phyloP scores from a whole-genome alignment of 306 rosid species.

The Trichosanthes cucumerina region DNA sequence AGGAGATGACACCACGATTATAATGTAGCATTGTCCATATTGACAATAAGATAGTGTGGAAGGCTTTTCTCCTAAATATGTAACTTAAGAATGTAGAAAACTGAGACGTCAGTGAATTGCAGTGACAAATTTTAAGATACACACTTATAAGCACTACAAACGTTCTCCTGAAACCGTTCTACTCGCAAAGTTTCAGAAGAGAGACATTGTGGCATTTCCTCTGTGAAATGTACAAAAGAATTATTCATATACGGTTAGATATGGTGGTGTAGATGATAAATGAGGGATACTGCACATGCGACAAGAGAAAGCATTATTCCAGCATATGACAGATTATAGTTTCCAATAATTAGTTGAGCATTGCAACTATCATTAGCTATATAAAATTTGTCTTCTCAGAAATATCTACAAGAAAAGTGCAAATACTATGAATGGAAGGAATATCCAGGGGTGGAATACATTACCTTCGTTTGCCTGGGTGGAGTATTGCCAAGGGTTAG shows the following conservation, averaged over 20 bases:
- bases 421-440: not conserved
- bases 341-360: not conserved
- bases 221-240: not conserved
- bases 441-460: not conserved
- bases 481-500: slow-evolving; percentile 83
- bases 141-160: not conserved
- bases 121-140: not conserved
- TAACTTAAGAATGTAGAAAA: not conserved
- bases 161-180: not conserved
- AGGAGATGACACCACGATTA: not conserved
- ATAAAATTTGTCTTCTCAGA: not conserved
- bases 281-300: not conserved
- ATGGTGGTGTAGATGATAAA: not conserved
- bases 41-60: not conserved
- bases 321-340: not conserved
- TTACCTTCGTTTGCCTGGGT: slow-evolving; percentile 84
- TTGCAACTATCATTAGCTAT: not conserved
- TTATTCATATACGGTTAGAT: not conserved
- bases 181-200: not conserved
- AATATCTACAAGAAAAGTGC: not conserved
- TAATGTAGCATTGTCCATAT: not conserved
- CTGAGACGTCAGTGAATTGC: not conserved
- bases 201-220: not conserved
- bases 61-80: not conserved
- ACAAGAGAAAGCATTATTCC: not conserved